Conservation (phyloP, 23 red algal species). For the Cyanidiococcus yangmingshanensis region DNA sequence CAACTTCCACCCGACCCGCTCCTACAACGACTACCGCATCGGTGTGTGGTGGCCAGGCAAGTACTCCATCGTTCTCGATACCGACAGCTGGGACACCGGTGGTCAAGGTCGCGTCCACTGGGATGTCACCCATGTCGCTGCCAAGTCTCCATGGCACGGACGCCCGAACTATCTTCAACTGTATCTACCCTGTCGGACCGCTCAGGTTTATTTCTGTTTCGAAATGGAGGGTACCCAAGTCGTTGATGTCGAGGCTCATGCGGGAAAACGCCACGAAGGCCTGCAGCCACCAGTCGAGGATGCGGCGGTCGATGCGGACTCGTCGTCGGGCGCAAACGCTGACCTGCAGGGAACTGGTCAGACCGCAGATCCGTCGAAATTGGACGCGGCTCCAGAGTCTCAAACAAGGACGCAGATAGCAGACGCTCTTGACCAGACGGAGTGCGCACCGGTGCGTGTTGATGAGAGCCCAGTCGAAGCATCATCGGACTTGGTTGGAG, state of each 20-base stretch:
- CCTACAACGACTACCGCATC: slow-evolving; percentile 79
- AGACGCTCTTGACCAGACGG: too few relatives aligned
- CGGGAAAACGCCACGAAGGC: background rate
- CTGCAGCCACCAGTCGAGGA: background rate
- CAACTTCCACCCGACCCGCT: slow-evolving; percentile 86
- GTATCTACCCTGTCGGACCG: slow-evolving; percentile 63
- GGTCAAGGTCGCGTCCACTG: slow-evolving; percentile 74
- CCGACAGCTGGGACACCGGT: slow-evolving; percentile 51
- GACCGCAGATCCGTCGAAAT: too few relatives aligned
- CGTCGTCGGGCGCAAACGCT: too few relatives aligned
- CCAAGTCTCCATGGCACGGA: slow-evolving; percentile 29
- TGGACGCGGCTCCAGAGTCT: too few relatives aligned
- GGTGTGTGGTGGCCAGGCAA: slow-evolving; percentile 85
- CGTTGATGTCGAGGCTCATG: slow-evolving; percentile 1
- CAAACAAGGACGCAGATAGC: too few relatives aligned
- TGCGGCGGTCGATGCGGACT: background rate
- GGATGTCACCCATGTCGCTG: slow-evolving; percentile 57
- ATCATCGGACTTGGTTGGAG: too few relatives aligned
- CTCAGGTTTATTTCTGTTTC: slow-evolving; percentile 94
- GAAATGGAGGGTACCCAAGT: slow-evolving; percentile 47
- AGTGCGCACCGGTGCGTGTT: too few relatives aligned
- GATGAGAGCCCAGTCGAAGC: too few relatives aligned
- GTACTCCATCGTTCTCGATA: slow-evolving; percentile 75
- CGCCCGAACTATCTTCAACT: slow-evolving; percentile 86
- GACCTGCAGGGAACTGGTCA: too few relatives aligned